Percentiles rank a stretch among this genome's conserved stretches.
These are phyloP conservation scores for Ascomycota sp. DNA, from an alignment of 2,329 filamentous ascomycete genomes.

Conservation along the genomic window DNA sequence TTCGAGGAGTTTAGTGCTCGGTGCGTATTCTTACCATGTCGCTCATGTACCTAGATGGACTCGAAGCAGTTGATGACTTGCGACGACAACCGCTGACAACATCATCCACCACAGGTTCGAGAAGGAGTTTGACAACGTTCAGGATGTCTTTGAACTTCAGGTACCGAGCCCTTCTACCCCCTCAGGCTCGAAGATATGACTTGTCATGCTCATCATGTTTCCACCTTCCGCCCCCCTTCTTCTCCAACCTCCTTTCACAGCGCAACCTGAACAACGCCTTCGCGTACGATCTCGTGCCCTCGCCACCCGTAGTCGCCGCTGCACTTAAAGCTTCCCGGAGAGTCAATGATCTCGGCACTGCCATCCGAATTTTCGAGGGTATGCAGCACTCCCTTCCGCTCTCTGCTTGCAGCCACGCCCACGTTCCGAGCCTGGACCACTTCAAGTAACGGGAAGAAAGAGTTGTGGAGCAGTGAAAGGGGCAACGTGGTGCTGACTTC, in stretches of 20 bases:
- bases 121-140: conserved; percentile 94
- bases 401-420: neutral
- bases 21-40: too few species aligned
- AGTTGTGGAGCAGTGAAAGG: too few species aligned
- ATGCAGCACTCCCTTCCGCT: conserved; percentile 13
- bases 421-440: too few species aligned
- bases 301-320: conserved; percentile 72
- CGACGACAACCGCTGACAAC: conserved; percentile 1
- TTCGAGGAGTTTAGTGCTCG: conserved; percentile 97
- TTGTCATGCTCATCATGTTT: neutral
- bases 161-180: too few species aligned
- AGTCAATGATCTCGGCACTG: conserved; percentile 97
- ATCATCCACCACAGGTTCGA: conserved; percentile 58
- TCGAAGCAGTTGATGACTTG: too few species aligned
- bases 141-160: conserved; percentile 99
- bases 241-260: conserved; percentile 10
- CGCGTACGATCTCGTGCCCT: conserved; percentile 98
- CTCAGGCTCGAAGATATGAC: too few species aligned
- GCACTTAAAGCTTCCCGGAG: conserved; percentile 84
- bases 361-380: conserved; percentile 98
- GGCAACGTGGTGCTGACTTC: neutral
- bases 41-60: too few species aligned
- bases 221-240: too few species aligned
- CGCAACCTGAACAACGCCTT: conserved; percentile 99
- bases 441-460: too few species aligned